phyloP scores from a whole-genome alignment of 2,329 filamentous ascomycete species.

The Colletotrichum godetiae region DNA sequence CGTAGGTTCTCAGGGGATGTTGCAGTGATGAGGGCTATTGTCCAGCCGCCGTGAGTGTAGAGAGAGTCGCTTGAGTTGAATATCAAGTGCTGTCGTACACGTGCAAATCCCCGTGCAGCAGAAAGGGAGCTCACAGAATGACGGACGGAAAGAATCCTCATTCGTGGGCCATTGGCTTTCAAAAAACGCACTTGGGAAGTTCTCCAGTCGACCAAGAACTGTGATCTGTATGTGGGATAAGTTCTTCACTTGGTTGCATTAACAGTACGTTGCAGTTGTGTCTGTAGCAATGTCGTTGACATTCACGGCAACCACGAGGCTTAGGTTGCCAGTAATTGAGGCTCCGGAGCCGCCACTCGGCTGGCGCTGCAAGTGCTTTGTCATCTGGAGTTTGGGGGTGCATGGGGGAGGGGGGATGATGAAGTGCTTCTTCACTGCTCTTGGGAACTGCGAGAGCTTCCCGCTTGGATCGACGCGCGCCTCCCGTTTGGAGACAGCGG shows the following conservation, averaged over 20 bases:
- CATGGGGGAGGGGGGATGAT: too few species aligned
- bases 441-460: neutral
- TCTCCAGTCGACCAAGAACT: neutral
- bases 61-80: neutral
- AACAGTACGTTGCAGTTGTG: neutral
- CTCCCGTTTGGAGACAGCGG: neutral
- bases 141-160: neutral
- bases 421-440: too few species aligned
- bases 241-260: too few species aligned
- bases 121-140: neutral
- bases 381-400: slow-evolving; percentile 9
- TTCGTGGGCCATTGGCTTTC: neutral
- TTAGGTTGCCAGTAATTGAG: neutral
- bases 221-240: neutral
- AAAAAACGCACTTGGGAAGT: neutral
- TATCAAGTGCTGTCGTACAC: neutral
- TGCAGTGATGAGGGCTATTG: neutral
- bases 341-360: slow-evolving; percentile 8
- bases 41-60: neutral
- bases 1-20: neutral
- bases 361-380: slow-evolving; percentile 21
- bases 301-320: slow-evolving; percentile 14
- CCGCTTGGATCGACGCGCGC: neutral
- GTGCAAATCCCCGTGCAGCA: neutral
- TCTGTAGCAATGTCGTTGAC: neutral